phyloP scores from a whole-genome alignment of 2,329 filamentous ascomycete genomes.

The Calonectria henricotiae region DNA sequence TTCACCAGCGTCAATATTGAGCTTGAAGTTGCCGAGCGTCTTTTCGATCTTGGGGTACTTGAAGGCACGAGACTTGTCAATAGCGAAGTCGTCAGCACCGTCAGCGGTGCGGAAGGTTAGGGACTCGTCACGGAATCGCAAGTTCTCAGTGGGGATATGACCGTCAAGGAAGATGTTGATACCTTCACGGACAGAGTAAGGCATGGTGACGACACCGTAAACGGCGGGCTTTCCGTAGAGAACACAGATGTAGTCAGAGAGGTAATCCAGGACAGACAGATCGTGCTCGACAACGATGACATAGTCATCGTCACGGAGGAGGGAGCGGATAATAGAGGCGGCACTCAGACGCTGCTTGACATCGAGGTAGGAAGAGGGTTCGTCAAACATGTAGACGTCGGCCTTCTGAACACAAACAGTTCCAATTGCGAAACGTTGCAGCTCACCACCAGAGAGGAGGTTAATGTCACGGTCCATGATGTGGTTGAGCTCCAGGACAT shows the following conservation, averaged over 20 bases:
- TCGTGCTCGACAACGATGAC: constrained; percentile 99
- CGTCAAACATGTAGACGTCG: constrained; percentile 99
- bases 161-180: constrained; percentile 99
- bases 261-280: constrained; percentile 97
- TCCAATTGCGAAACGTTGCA: constrained; percentile 98
- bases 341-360: constrained; percentile 98
- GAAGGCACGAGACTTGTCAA: constrained; percentile 89
- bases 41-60: constrained; percentile 93
- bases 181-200: constrained; percentile 96
- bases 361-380: constrained; percentile 98
- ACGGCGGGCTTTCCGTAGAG: constrained; percentile 96
- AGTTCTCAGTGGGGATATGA: constrained; percentile 97
- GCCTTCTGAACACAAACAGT: constrained; percentile 96
- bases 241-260: constrained; percentile 98
- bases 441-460: constrained; percentile 94
- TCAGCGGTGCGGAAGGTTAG: constrained; percentile 96
- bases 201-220: constrained; percentile 97
- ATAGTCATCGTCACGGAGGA: constrained; percentile 91
- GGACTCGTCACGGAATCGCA: constrained; percentile 98
- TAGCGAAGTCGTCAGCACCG: constrained; percentile 88
- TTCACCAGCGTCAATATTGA: constrained; percentile 84
- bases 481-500: constrained; percentile 88
- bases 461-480: constrained; percentile 94
- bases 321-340: constrained; percentile 91
- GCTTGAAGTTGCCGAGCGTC: constrained; percentile 89